Conservation (phyloP, 176 grass and related monocot genomes). For the Zizania latifolia region DNA sequence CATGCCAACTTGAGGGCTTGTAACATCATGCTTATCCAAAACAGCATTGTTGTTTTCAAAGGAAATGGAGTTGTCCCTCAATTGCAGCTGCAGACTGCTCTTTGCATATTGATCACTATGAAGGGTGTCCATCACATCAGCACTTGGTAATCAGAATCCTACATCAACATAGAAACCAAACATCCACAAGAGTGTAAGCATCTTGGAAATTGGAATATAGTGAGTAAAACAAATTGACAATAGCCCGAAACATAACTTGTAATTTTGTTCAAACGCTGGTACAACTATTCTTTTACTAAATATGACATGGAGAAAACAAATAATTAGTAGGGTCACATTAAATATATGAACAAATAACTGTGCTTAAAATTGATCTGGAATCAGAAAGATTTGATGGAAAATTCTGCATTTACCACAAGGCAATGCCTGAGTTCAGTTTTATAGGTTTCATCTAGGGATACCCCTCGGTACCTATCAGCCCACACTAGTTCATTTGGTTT, state of each 20-base stretch:
- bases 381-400: background rate
- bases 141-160: background rate
- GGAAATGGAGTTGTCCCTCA: constrained; percentile 27
- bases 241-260: background rate
- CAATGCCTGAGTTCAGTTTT: background rate
- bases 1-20: constrained; percentile 61
- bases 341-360: background rate
- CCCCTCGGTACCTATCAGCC: no score
- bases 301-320: background rate
- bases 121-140: constrained; percentile 33
- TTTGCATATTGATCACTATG: constrained; percentile 36
- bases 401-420: background rate
- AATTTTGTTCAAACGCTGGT: background rate
- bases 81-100: constrained; percentile 22
- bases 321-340: background rate
- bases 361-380: background rate
- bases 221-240: background rate
- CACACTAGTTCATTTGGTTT: no score
- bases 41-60: constrained; percentile 28
- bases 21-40: constrained; percentile 36
- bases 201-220: background rate
- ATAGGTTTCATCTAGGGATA: no score
- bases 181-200: background rate
- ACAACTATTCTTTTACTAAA: constrained; percentile 2
- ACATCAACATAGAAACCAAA: constrained; percentile 12